Base-by-base conservation (phyloP, 208 protist genomes). In the Acanthamoeba lenticulata region DNA sequence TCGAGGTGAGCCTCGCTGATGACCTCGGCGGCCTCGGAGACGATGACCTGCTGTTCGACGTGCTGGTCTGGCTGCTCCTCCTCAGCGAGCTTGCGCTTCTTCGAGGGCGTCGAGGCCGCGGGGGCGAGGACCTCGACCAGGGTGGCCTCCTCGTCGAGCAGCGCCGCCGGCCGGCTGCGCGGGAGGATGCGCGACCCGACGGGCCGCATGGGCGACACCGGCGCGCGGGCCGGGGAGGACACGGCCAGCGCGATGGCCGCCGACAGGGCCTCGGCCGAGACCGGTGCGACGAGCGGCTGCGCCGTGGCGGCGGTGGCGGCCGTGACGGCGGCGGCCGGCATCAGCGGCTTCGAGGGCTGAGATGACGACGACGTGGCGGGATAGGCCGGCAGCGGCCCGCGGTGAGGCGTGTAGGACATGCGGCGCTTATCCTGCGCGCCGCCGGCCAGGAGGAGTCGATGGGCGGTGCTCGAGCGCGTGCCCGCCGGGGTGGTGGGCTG, bases 181-280 rank as follows among this genome's bases (percentile, higher is more conserved):
- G 17, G 40, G n/a, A 38, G 62, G 21, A 47, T 34, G 36, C 32
- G 69, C 32, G 69, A 45, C 15, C 69, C 69, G 21, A 47, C 38
- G 1, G 69, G 32, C 17, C 69, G 69, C 69, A 81, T 81, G 69
- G 69, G 69, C 69, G 69, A 81, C 15, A 81, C 69, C 69, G 44
- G 38, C 21, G 40, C 69, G 40, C 69, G 69, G n/a, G 38, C 69
- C 11, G 69, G 69, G 19, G 69, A 81, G 19, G 69, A 34, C 38
- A 81, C 69, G 21, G 60, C 60, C 21, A 72, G 7, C 6, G 21
- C n/a, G 62, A 47, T 29, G 38, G 40, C 69, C 17, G 32, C 34
- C 29, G 69, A 47, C 29, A 72, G 32, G 0, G 32, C 32, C 62
- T 72, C 62, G 32, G 62, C 29, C 15, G 62, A 57, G 49, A 57